These are phyloP conservation scores for Leucosporidium yakuticum DNA, from an alignment of 768 basidiomycete genomes.

Conservation along the genomic window DNA sequence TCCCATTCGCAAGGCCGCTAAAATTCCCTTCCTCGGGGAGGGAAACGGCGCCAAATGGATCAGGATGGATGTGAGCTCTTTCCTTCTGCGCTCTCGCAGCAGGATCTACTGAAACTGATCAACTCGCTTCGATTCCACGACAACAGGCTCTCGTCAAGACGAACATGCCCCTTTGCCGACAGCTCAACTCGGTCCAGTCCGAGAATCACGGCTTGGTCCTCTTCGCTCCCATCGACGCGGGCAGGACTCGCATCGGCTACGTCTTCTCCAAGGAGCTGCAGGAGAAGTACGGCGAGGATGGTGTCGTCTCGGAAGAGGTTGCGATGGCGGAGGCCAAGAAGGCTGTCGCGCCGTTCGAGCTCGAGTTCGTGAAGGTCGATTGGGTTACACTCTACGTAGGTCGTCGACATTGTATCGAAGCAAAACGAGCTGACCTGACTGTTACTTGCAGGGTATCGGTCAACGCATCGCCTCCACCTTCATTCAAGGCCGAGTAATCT, in stretches of 20 bases:
- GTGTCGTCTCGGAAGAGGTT: conserved; percentile 9
- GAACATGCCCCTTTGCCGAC: conserved; percentile 29
- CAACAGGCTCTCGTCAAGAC: conserved; percentile 24
- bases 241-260: conserved; percentile 27
- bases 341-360: conserved; percentile 33
- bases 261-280: conserved; percentile 20
- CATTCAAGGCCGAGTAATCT: conserved; percentile 32
- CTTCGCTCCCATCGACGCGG: conserved; percentile 31
- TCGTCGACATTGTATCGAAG: neutral
- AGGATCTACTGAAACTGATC: neutral
- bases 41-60: conserved; percentile 27
- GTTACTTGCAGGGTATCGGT: conserved; percentile 24
- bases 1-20: conserved; percentile 16
- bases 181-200: conserved; percentile 30
- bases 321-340: conserved; percentile 26
- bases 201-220: conserved; percentile 25
- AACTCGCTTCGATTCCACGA: neutral
- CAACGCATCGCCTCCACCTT: conserved; percentile 34
- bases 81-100: neutral
- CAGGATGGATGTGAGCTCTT: conserved; percentile 13
- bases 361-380: conserved; percentile 34
- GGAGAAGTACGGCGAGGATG: conserved; percentile 26
- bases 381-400: conserved; percentile 36
- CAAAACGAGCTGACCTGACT: neutral
- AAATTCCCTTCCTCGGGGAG: conserved; percentile 22